A percentile compares a stretch with the other conserved stretches of the same genome.
phyloP scores from a whole-genome alignment of 768 basidiomycete genomes.

The Boletus rubescentipes region DNA sequence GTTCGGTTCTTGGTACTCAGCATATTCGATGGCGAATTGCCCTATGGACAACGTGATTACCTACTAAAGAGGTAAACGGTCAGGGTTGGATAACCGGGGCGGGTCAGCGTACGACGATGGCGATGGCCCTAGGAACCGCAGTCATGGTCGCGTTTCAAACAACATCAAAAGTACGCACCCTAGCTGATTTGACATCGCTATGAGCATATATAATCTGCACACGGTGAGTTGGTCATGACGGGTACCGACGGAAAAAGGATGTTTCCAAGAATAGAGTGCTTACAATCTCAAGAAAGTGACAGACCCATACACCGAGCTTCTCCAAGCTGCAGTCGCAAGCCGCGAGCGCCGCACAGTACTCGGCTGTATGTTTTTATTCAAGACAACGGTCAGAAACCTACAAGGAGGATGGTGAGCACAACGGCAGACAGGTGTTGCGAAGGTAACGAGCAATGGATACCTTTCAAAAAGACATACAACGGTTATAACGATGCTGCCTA shows the following conservation, averaged over 20 bases:
- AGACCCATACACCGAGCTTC: constrained; percentile 52
- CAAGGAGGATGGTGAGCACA: not conserved
- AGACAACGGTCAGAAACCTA: constrained; percentile 51
- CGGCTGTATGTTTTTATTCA: constrained; percentile 52
- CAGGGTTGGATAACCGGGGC: not conserved
- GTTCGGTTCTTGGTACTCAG: constrained; percentile 20
- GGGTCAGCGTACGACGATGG: constrained; percentile 20
- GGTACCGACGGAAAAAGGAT: not conserved
- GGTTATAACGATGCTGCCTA: constrained; percentile 44
- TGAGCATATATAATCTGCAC: constrained; percentile 66
- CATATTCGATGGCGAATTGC: constrained; percentile 54
- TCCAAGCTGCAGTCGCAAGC: constrained; percentile 50
- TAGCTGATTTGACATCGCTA: constrained; percentile 69
- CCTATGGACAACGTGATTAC: constrained; percentile 54
- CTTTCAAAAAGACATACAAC: constrained; percentile 57
- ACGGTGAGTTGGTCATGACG: not conserved
- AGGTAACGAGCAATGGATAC: constrained; percentile 33
- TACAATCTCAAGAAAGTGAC: constrained; percentile 64
- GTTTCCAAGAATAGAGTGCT: constrained; percentile 19
- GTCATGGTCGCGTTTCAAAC: constrained; percentile 8
- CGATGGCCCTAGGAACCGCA: constrained; percentile 20
- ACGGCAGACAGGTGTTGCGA: not conserved
- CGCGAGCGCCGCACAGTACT: constrained; percentile 40
- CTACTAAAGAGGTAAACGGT: constrained; percentile 41
- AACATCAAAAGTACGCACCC: constrained; percentile 45